These are phyloP conservation scores for Phytophthora boehmeriae DNA, from an alignment of 352 stramenopile species.

Conservation along the genomic window DNA sequence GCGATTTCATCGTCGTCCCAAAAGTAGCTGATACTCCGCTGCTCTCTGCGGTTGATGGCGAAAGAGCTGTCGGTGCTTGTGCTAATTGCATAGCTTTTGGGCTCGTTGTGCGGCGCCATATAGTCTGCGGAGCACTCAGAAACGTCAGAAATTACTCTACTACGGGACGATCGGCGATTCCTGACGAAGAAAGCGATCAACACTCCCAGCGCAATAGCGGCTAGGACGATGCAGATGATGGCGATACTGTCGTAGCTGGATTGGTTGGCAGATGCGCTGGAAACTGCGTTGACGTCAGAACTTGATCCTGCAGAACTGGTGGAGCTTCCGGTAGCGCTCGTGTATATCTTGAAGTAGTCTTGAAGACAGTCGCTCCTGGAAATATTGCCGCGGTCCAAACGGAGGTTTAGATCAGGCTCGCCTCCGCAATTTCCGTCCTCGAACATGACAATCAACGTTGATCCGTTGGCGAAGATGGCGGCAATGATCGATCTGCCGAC, in stretches of 20 bases:
- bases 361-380: conserved; percentile 25
- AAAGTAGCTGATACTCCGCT: conserved; percentile 39
- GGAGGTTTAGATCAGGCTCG: conserved; percentile 6
- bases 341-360: conserved; percentile 36
- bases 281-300: neutral
- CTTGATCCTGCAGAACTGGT: neutral
- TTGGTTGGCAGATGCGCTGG: neutral
- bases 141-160: conserved; percentile 1
- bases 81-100: conserved; percentile 17
- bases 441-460: conserved; percentile 23
- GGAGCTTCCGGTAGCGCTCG: conserved; percentile 8
- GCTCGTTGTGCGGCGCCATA: conserved; percentile 8
- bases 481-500: conserved; percentile 24
- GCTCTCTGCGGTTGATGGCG: conserved; percentile 10
- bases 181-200: conserved; percentile 26
- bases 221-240: conserved; percentile 17
- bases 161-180: conserved; percentile 12
- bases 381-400: conserved; percentile 25
- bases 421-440: conserved; percentile 6
- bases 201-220: conserved; percentile 22
- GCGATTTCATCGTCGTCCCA: conserved; percentile 36
- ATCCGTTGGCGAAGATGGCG: conserved; percentile 28
- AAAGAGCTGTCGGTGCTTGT: conserved; percentile 29
- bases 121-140: conserved; percentile 5
- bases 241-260: neutral